Evolutionary conservation across 352 stramenopile genomes (phyloP).

Genomic region (Globisporangium emineosum): DNA sequence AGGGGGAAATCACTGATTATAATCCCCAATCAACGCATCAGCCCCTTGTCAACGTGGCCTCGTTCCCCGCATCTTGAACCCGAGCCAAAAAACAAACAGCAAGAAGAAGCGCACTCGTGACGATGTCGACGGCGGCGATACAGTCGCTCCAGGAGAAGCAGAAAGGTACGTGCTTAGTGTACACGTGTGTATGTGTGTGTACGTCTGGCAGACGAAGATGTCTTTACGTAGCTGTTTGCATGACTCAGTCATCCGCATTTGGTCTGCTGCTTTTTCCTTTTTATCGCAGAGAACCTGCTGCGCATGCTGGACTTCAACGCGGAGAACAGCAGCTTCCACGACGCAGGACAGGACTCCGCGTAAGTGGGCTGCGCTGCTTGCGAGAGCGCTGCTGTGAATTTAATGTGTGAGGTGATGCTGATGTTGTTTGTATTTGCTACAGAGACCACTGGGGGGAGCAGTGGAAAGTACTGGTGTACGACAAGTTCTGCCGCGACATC

Average conservation of each 20-base stretch:
- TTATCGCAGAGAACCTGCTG: constrained; percentile 67
- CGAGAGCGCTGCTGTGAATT: neutral
- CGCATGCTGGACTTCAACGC: constrained; percentile 87
- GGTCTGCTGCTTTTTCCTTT: neutral
- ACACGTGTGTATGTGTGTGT: neutral
- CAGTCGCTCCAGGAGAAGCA: constrained; percentile 82
- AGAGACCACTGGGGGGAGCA: constrained; percentile 82
- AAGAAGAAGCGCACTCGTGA: constrained; percentile 9
- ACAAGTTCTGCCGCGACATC: constrained; percentile 94
- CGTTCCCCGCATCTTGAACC: neutral
- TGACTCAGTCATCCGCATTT: neutral
- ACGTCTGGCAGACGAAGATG: too few species aligned
- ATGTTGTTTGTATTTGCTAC: neutral
- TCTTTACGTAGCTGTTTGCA: too few species aligned
- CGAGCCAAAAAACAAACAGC: neutral
- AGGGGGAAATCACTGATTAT: too few species aligned
- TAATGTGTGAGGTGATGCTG: neutral
- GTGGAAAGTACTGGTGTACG: constrained; percentile 98
- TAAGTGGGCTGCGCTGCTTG: constrained; percentile 13
- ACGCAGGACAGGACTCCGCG: constrained; percentile 39
- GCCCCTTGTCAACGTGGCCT: constrained; percentile 4
- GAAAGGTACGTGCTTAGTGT: constrained; percentile 41
- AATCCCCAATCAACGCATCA: too few species aligned
- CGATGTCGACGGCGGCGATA: constrained; percentile 33
- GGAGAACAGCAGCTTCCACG: constrained; percentile 38